A percentile compares a stretch with the other conserved stretches of the same genome.
Conservation (phyloP, 129 eudicot species). For the Pulicaria dysenterica region DNA sequence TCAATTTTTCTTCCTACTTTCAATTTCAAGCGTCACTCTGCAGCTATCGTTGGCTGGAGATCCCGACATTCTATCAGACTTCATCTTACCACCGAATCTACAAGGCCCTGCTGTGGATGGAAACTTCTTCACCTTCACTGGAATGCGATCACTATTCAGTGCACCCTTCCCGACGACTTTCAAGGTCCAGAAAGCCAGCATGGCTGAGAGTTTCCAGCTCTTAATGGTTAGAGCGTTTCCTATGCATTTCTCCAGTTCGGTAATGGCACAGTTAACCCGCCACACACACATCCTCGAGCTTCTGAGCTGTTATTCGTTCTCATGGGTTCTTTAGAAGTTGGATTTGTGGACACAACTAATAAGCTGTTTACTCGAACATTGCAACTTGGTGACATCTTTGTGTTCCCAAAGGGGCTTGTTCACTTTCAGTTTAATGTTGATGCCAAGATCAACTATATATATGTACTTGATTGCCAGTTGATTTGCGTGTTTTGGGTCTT, state of each 20-base stretch:
- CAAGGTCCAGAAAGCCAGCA: constrained; percentile 31
- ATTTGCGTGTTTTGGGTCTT: background rate
- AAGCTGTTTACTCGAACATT: constrained; percentile 27
- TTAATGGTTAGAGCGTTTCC: constrained; percentile 23
- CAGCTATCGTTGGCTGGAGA: constrained; percentile 24
- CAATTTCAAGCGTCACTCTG: constrained; percentile 19
- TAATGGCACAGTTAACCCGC: constrained; percentile 32
- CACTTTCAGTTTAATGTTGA: constrained; percentile 19
- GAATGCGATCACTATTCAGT: constrained; percentile 21
- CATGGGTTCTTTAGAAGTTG: constrained; percentile 31
- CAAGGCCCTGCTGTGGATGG: constrained; percentile 1
- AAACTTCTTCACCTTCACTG: constrained; percentile 31
- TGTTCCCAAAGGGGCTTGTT: constrained; percentile 32
- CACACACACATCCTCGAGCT: constrained; percentile 35
- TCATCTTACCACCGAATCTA: constrained; percentile 8
- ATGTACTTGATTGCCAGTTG: background rate
- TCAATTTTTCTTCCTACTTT: constrained; percentile 12
- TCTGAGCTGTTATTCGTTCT: constrained; percentile 36
- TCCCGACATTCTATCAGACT: constrained; percentile 33
- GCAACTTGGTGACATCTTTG: constrained; percentile 29
- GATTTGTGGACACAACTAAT: constrained; percentile 32
- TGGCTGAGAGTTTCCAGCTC: constrained; percentile 32
- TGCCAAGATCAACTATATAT: background rate
- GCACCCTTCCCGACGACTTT: constrained; percentile 21
- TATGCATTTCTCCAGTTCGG: constrained; percentile 33